Base-by-base conservation (phyloP, 495 filamentous ascomycete genomes). In the Choiromyces venosus region DNA sequence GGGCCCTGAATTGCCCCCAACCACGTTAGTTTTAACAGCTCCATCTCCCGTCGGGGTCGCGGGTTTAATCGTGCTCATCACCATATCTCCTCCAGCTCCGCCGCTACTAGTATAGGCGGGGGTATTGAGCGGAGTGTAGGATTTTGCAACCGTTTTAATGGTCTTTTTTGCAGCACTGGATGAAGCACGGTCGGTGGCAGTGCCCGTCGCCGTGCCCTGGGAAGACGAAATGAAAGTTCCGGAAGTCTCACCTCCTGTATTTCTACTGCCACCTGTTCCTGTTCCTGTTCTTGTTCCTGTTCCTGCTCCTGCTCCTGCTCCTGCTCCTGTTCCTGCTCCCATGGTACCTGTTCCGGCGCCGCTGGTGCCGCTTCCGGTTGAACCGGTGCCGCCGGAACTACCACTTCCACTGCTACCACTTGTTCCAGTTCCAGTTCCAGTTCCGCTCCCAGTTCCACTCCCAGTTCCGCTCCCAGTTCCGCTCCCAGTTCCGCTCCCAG, bases 1-100 rank as follows among this genome's bases (percentile, higher is more conserved):
- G 65, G 37, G 56, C 39, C 40, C 71, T 74, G 74, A 65, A 46
- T 72, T 14, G 42, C 37, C 75, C 52, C 40, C 72, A 37, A 33
- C 72, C 66, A 38, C 67, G 75, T 77, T 77, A 77, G 75, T 77
- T 73, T 74, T 52, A 37, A 68, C 46, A 72, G 37, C 37, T 66
- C 67, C 66, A 66, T 66, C 44, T 35, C 68, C 74, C 16, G 72
- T 73, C 37, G 75, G 64, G 33, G 70, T 29, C 33, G 33, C 69
- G 69, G 75, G 73, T 38, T 46, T 71, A 37, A 73, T 52, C 42
- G 33, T 21, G 44, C 21, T 46, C 69, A 36, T 33, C 29, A 46
- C 76, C 69, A 19, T 69, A 25, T 68, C 67, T n/a, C 61, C 70
- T 37, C 33, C 44, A 33, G 33, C 38, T 71, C 44, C 35, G 33